A percentile compares a stretch with the other conserved stretches of the same genome.
These are phyloP conservation scores for Neurospora hispaniola DNA, from an alignment of 495 filamentous ascomycete genomes.

Conservation along the genomic window DNA sequence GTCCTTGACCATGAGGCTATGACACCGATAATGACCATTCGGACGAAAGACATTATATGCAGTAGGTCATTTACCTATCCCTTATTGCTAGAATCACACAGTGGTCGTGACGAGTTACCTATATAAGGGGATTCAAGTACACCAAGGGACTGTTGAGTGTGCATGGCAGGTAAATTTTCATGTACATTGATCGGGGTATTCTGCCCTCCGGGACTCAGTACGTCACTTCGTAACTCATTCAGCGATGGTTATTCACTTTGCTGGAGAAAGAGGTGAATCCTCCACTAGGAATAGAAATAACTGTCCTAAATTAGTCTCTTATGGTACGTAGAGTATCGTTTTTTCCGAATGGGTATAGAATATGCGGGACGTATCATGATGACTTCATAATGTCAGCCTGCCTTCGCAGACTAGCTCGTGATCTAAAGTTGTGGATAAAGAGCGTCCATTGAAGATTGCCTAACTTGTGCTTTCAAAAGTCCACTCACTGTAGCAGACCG, in stretches of 20 bases:
- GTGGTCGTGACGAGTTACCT: background rate
- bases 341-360: background rate
- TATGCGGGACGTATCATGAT: background rate
- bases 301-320: no score
- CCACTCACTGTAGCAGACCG: background rate
- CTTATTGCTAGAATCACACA: background rate
- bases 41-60: background rate
- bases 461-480: background rate
- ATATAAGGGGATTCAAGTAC: background rate
- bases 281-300: no score
- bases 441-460: background rate
- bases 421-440: background rate
- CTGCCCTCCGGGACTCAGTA: background rate
- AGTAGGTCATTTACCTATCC: background rate
- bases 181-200: background rate
- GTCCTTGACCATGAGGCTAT: background rate
- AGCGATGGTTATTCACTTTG: background rate
- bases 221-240: background rate
- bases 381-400: background rate
- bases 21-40: no score
- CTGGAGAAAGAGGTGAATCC: no score
- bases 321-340: background rate
- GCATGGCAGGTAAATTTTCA: background rate
- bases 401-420: background rate
- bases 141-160: background rate